Percentiles rank a stretch among this genome's conserved stretches.
phyloP scores from a whole-genome alignment of 1,139 yeast species.

The Geotrichum australiense region DNA sequence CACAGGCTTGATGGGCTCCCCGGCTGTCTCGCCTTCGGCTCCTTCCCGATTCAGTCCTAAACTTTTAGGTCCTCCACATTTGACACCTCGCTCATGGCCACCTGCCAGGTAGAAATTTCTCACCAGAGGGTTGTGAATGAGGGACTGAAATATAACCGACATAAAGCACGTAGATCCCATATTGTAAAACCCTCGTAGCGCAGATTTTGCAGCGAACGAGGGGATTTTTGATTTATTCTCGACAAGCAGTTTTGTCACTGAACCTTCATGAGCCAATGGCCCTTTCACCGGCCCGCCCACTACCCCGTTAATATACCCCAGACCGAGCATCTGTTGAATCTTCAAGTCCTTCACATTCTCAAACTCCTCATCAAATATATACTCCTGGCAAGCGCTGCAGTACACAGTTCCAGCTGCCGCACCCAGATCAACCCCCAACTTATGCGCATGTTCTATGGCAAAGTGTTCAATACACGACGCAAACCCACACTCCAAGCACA shows the following conservation, averaged over 20 bases:
- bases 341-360: slow-evolving; percentile 45
- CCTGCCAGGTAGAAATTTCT: slow-evolving; percentile 71
- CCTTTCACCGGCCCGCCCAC: slow-evolving; percentile 18
- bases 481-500: slow-evolving; percentile 80
- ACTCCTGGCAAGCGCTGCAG: slow-evolving; percentile 73
- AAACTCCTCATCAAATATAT: slow-evolving; percentile 53
- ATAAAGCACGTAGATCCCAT: slow-evolving; percentile 96
- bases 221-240: slow-evolving; percentile 40
- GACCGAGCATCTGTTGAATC: slow-evolving; percentile 13
- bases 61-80: slow-evolving; percentile 17
- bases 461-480: slow-evolving; percentile 67
- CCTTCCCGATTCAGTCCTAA: slow-evolving; percentile 1
- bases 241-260: slow-evolving; percentile 24
- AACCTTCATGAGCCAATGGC: slow-evolving; percentile 23
- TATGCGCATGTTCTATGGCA: slow-evolving; percentile 63
- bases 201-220: slow-evolving; percentile 54
- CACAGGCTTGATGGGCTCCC: slow-evolving; percentile 25
- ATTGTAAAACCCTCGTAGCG: slow-evolving; percentile 80
- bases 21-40: slow-evolving; percentile 8
- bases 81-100: slow-evolving; percentile 41
- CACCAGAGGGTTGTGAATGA: slow-evolving; percentile 82
- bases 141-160: slow-evolving; percentile 80
- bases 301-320: slow-evolving; percentile 8
- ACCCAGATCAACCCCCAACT: slow-evolving; percentile 47
- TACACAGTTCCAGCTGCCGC: slow-evolving; percentile 34